Evolutionary conservation across 352 stramenopile species (phyloP).

Genomic region (Globisporangium polare): DNA sequence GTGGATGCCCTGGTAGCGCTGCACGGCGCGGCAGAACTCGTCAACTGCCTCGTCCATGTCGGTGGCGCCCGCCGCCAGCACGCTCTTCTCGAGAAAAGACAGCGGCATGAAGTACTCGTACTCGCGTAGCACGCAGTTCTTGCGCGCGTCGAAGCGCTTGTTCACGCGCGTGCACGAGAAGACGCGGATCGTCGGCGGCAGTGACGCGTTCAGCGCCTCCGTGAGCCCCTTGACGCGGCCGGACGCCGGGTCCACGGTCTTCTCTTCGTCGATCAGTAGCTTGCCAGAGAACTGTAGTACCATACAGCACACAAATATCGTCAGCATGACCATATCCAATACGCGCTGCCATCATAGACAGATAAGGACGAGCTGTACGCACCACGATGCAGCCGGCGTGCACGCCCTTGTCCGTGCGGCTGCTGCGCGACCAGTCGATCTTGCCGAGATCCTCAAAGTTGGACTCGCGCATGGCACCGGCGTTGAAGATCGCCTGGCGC

Average conservation of each 20-base stretch:
- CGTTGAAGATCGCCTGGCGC: slow-evolving; percentile 69
- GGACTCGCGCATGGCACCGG: slow-evolving; percentile 81
- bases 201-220: slow-evolving; percentile 67
- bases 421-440: slow-evolving; percentile 89
- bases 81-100: slow-evolving; percentile 58
- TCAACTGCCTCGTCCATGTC: slow-evolving; percentile 38
- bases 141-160: slow-evolving; percentile 87
- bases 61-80: slow-evolving; percentile 23
- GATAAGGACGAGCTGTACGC: slow-evolving; percentile 16
- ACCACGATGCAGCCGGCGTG: slow-evolving; percentile 89
- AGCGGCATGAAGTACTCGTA: slow-evolving; percentile 92
- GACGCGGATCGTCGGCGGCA: slow-evolving; percentile 80
- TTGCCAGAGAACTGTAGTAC: slow-evolving; percentile 77
- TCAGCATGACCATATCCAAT: neutral
- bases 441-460: slow-evolving; percentile 87
- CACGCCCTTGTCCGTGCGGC: slow-evolving; percentile 90
- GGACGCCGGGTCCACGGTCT: slow-evolving; percentile 45
- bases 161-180: slow-evolving; percentile 88
- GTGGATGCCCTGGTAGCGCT: slow-evolving; percentile 81
- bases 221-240: slow-evolving; percentile 56
- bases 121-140: slow-evolving; percentile 83
- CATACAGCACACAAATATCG: neutral
- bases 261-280: slow-evolving; percentile 78
- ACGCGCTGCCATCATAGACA: neutral
- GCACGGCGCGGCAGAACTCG: slow-evolving; percentile 46